These are phyloP conservation scores for Cylindrodendrum hubeiense DNA, from an alignment of 2,329 filamentous ascomycete species.

Conservation along the genomic window DNA sequence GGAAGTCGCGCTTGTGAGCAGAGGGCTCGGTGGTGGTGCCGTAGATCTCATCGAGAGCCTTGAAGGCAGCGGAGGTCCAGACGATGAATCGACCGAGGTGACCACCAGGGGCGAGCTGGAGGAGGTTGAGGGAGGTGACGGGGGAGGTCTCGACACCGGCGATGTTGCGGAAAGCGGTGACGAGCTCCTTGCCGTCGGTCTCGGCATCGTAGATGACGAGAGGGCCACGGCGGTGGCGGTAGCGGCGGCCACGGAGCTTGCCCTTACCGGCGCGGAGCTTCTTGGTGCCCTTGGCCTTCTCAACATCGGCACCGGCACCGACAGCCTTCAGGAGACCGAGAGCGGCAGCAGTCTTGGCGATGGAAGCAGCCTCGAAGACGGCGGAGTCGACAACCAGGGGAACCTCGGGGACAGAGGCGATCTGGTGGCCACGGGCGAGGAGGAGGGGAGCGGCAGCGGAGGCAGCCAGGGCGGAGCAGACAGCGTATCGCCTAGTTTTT, in stretches of 20 bases:
- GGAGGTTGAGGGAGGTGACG: conserved; percentile 95
- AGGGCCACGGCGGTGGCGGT: conserved; percentile 97
- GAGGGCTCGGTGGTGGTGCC: conserved; percentile 91
- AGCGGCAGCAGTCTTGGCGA: conserved; percentile 91
- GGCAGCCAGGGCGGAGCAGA: conserved; percentile 95
- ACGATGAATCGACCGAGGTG: conserved; percentile 99
- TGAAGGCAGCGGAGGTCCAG: conserved; percentile 98
- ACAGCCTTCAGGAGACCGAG: conserved; percentile 89
- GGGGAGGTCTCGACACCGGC: conserved; percentile 97
- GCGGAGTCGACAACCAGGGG: conserved; percentile 95
- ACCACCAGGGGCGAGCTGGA: conserved; percentile 98
- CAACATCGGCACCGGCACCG: conserved; percentile 89
- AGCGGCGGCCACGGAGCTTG: conserved; percentile 96
- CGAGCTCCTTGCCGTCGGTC: conserved; percentile 93
- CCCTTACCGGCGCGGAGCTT: conserved; percentile 99
- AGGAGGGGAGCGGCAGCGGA: conserved; percentile 95
- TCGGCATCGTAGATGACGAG: conserved; percentile 98
- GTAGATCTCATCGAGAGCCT: conserved; percentile 97
- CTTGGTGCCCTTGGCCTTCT: conserved; percentile 96
- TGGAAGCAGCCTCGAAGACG: conserved; percentile 82
- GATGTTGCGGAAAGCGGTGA: conserved; percentile 98
- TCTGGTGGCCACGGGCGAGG: conserved; percentile 95
- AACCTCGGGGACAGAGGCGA: conserved; percentile 93
- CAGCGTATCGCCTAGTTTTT: conserved; percentile 86
- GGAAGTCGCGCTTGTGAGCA: conserved; percentile 98